Evolutionary conservation across 148 eudicot species (phyloP).

Genomic region (Amaranthus palmeri): DNA sequence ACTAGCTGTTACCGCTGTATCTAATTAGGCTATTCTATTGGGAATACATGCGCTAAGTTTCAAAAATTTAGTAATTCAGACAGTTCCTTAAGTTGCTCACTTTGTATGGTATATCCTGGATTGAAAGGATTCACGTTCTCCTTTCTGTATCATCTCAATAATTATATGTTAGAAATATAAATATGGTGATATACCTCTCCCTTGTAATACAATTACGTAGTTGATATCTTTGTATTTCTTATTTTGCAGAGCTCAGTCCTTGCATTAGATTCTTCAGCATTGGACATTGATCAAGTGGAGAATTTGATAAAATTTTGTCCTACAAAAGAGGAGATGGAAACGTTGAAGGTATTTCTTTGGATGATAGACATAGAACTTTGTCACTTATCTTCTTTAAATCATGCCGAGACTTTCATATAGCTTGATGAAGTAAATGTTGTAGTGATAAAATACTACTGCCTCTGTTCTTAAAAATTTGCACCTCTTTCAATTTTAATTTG

Average conservation of each 20-base stretch:
- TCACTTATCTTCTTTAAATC: neutral
- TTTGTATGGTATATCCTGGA: neutral
- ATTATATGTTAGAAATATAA: no score
- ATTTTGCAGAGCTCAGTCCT: constrained; percentile 66
- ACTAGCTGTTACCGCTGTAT: neutral
- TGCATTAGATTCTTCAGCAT: constrained; percentile 73
- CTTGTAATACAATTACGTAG: neutral
- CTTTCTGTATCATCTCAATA: no score
- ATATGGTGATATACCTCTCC: neutral
- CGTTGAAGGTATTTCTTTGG: constrained; percentile 53
- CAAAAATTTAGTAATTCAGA: neutral
- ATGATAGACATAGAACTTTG: neutral
- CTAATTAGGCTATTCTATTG: neutral
- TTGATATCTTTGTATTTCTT: neutral
- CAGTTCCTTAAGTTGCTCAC: neutral
- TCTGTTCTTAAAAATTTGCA: no score
- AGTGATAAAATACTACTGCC: neutral
- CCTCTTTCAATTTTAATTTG: no score
- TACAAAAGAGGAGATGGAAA: constrained; percentile 96
- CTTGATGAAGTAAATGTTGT: neutral
- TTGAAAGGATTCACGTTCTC: neutral
- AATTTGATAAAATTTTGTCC: constrained; percentile 93
- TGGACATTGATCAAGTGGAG: constrained; percentile 96
- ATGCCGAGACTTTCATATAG: neutral
- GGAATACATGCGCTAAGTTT: neutral